Conservation (phyloP, 2,329 filamentous ascomycete species). For the Apiospora marii region DNA sequence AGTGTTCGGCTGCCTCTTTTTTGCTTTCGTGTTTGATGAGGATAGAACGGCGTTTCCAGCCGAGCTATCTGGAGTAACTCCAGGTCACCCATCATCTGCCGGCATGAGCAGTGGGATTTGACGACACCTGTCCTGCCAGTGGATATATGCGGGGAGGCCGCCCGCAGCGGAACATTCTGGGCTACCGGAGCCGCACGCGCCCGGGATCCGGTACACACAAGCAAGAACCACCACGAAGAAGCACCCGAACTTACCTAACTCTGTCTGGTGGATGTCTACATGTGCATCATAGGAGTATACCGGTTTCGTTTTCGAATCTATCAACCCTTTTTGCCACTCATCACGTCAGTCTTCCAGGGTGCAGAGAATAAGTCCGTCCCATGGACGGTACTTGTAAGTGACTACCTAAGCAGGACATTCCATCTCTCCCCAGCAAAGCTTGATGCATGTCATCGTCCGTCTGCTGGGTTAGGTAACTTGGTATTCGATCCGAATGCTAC, state of each 20-base stretch:
- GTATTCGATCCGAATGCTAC: background rate
- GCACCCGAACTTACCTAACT: background rate
- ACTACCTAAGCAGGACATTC: background rate
- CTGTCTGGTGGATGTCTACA: background rate
- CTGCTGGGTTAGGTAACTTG: slow-evolving; percentile 14
- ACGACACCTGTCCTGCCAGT: slow-evolving; percentile 12
- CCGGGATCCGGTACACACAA: background rate
- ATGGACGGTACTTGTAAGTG: background rate
- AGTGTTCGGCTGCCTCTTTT: background rate
- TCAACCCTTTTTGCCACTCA: background rate
- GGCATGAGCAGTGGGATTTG: background rate
- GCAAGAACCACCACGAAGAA: background rate
- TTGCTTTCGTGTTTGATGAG: no score
- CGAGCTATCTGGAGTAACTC: background rate
- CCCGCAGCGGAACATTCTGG: background rate
- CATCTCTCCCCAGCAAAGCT: background rate
- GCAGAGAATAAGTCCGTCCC: background rate
- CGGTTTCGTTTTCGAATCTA: background rate
- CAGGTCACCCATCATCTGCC: background rate
- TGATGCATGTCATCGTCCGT: background rate
- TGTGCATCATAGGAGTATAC: background rate
- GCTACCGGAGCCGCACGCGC: slow-evolving; percentile 8
- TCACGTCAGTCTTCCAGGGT: background rate
- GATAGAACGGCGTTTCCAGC: background rate
- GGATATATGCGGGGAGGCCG: background rate